Conservation (phyloP, 495 filamentous ascomycete species). For the Aspergillus bridgeri region DNA sequence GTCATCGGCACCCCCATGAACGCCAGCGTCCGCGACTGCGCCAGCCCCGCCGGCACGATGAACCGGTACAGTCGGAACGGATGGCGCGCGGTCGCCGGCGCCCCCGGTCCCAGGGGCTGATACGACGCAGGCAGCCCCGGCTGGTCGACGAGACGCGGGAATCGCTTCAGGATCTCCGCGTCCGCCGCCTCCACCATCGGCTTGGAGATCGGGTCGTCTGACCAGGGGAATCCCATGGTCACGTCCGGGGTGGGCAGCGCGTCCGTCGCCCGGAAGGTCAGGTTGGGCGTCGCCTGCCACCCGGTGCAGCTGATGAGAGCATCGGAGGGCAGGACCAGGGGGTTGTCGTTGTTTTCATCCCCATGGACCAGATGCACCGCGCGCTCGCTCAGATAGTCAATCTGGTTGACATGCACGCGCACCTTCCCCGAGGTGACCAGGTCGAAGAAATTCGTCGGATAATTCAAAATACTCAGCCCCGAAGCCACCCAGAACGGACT, state of each 20-base stretch:
- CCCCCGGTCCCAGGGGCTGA: conserved; percentile 25
- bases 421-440: conserved; percentile 56
- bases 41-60: conserved; percentile 61
- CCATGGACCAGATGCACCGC: conserved; percentile 55
- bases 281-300: conserved; percentile 60
- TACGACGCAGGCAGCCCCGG: conserved; percentile 32
- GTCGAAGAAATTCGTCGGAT: conserved; percentile 62
- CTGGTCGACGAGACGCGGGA: conserved; percentile 56
- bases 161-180: conserved; percentile 60
- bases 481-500: conserved; percentile 60
- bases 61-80: conserved; percentile 62
- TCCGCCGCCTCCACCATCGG: conserved; percentile 49
- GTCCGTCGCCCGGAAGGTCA: conserved; percentile 58
- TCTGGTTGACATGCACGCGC: conserved; percentile 59
- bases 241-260: conserved; percentile 24
- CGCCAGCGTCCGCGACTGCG: conserved; percentile 56
- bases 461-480: conserved; percentile 67
- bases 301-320: conserved; percentile 71
- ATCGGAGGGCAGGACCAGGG: conserved; percentile 24
- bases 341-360: conserved; percentile 14
- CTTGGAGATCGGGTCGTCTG: conserved; percentile 24
- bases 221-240: conserved; percentile 39
- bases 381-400: conserved; percentile 45
- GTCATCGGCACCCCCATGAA: conserved; percentile 64
- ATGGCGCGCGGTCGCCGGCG: conserved; percentile 31